phyloP scores from a whole-genome alignment of 148 eudicot genomes.

The Fagopyrum esculentum region DNA sequence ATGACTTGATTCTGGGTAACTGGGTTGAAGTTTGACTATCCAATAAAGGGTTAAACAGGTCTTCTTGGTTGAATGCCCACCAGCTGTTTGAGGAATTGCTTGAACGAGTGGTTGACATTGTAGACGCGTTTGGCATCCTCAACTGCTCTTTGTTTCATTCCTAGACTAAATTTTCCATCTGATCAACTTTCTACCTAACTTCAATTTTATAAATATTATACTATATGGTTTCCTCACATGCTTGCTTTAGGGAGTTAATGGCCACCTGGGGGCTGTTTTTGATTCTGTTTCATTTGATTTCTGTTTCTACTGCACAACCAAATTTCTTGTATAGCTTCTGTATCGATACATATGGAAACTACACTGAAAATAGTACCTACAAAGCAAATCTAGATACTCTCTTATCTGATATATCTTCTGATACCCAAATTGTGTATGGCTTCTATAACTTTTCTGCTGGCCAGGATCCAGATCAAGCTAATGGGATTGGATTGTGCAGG shows the following conservation, averaged over 20 bases:
- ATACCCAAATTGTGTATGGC: conserved; percentile 14
- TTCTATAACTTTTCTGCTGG: conserved; percentile 16
- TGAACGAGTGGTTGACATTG: neutral
- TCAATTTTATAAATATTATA: neutral
- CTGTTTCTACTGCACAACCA: conserved; percentile 4
- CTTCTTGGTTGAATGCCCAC: neutral
- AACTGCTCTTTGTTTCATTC: neutral
- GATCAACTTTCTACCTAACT: neutral
- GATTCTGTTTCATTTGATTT: neutral
- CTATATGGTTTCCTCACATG: neutral
- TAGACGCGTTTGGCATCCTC: conserved; percentile 9
- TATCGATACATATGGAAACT: conserved; percentile 9
- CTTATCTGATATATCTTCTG: conserved; percentile 14
- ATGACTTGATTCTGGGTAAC: neutral
- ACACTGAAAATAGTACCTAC: conserved; percentile 15
- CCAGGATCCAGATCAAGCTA: conserved; percentile 5
- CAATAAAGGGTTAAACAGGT: neutral
- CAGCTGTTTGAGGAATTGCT: neutral
- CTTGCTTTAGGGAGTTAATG: neutral
- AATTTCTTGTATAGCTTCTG: neutral
- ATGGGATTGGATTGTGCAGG: conserved; percentile 22
- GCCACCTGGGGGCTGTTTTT: neutral
- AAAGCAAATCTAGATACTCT: conserved; percentile 11
- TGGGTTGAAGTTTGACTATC: neutral
- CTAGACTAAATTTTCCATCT: neutral